Evolutionary conservation across 2,329 filamentous ascomycete species (phyloP).

Genomic region (Exophiala viscosa): DNA sequence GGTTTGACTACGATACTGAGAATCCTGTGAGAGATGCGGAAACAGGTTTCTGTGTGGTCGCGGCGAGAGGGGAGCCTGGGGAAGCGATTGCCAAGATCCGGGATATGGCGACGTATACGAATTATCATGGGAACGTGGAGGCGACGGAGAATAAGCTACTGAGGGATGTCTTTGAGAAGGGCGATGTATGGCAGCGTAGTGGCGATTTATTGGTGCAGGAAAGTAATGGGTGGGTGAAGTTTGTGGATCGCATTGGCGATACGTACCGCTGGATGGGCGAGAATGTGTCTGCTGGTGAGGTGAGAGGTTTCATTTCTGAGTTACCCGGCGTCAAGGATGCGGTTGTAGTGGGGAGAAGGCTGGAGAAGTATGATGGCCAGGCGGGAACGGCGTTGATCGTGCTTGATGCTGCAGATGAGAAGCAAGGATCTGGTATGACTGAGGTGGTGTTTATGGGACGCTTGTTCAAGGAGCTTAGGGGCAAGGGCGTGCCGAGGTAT

Average conservation of each 20-base stretch:
- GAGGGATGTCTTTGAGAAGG: slow-evolving; percentile 66
- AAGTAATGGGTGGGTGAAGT: slow-evolving; percentile 67
- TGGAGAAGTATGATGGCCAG: slow-evolving; percentile 46
- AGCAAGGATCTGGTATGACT: slow-evolving; percentile 11
- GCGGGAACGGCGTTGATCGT: slow-evolving; percentile 47
- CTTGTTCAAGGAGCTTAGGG: slow-evolving; percentile 39
- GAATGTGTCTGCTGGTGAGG: slow-evolving; percentile 77
- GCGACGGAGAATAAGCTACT: slow-evolving; percentile 72
- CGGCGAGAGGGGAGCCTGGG: slow-evolving; percentile 64
- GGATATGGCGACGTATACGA: slow-evolving; percentile 65
- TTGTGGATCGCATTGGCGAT: slow-evolving; percentile 63
- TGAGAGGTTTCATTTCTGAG: slow-evolving; percentile 65
- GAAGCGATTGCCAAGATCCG: slow-evolving; percentile 69
- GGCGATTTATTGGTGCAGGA: slow-evolving; percentile 76
- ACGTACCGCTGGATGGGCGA: slow-evolving; percentile 65
- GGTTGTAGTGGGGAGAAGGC: slow-evolving; percentile 70
- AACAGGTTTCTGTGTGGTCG: slow-evolving; percentile 63
- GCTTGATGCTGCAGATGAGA: slow-evolving; percentile 32
- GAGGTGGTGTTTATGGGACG: slow-evolving; percentile 37
- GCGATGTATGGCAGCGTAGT: slow-evolving; percentile 77
- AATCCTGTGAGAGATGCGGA: slow-evolving; percentile 61
- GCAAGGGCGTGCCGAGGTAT: slow-evolving; percentile 46
- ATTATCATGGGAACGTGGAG: slow-evolving; percentile 71
- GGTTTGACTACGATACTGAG: slow-evolving; percentile 65
- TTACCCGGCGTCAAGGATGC: slow-evolving; percentile 68